Base-by-base conservation (phyloP, 345 rosid genomes). In the Kernera saxatilis region DNA sequence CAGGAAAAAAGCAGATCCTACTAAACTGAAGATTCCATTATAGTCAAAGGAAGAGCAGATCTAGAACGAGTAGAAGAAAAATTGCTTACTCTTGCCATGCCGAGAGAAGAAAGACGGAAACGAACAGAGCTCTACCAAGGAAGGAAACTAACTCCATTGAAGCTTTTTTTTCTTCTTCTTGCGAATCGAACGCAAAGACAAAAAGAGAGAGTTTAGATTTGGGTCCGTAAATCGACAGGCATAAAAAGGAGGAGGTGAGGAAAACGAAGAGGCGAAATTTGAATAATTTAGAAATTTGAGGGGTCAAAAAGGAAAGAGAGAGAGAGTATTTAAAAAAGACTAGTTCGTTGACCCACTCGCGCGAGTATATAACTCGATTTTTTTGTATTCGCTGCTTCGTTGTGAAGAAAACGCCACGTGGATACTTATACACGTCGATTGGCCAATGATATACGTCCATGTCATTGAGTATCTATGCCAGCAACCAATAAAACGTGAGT, bases 31-130 rank as follows among this genome's bases (percentile, higher is more conserved):
- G 26, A 29, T 25, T 15, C 0, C 9, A 29, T 5, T 4, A 58
- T 4, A 70, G 48, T 11, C 17, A 7, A 36, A 54, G 29, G 13
- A 64, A 59, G 25, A 36, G 64, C 60, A 80, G 80, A 83, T 81
- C 81, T 72, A 45, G 14, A 33, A 41, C n/a, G 3, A 13, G 5
- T 21, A 30, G 43, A 40, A 52, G 51, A 39, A 9, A 9, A 37
- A 4, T 61, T 29, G 54, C 73, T 82, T 84, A 86, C 95, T 83
- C 86, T 69, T 88, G 87, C 85, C 82, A 88, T 56, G 95, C 95
- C 25, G 91, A 83, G 61, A 88, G 85, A 70, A 88, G 77, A 64
- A 88, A 88, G 46, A 88, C 75, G 33, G 94, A 85, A 14, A 83
- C 91, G 71, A 88, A 86, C 46, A 88, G 81, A 37, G 84, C 87